Conservation (phyloP, 768 basidiomycete species). For the Postia placenta region DNA sequence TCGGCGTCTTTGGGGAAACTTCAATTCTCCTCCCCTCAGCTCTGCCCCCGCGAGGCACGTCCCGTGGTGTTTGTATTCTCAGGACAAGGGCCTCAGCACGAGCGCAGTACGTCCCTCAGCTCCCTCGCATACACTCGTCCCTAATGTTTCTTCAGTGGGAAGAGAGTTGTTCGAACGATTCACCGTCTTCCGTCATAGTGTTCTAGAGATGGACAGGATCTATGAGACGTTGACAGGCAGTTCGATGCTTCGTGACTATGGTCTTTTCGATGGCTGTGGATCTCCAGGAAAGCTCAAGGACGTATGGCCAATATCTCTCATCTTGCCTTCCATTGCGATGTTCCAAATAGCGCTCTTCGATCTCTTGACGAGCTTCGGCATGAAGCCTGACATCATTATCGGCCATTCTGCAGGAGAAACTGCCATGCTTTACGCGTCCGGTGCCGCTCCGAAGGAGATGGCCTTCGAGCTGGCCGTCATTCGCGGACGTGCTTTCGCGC, state of each 20-base stretch:
- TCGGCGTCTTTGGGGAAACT: not conserved
- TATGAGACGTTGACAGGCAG: slow-evolving; percentile 25
- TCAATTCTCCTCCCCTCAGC: slow-evolving; percentile 1
- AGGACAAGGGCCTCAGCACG: slow-evolving; percentile 36
- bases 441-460: slow-evolving; percentile 33
- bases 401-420: slow-evolving; percentile 47
- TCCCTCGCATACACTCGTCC: not conserved
- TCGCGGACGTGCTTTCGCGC: slow-evolving; percentile 30
- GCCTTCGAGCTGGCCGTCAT: slow-evolving; percentile 39
- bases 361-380: slow-evolving; percentile 28
- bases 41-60: slow-evolving; percentile 6
- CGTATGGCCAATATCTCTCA: slow-evolving; percentile 30
- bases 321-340: slow-evolving; percentile 36
- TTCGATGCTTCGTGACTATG: slow-evolving; percentile 31
- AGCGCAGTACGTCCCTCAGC: slow-evolving; percentile 24
- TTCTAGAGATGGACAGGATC: slow-evolving; percentile 32
- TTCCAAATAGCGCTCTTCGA: slow-evolving; percentile 43
- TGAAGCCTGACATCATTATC: slow-evolving; percentile 33
- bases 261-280: slow-evolving; percentile 31
- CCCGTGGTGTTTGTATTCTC: slow-evolving; percentile 34
- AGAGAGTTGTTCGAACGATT: slow-evolving; percentile 29
- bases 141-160: slow-evolving; percentile 25
- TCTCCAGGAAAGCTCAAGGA: not conserved
- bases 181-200: slow-evolving; percentile 31
- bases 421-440: slow-evolving; percentile 36